These are phyloP conservation scores for Apiotrichum brassicae DNA, from an alignment of 1,284 basidiomycete species.

Conservation along the genomic window DNA sequence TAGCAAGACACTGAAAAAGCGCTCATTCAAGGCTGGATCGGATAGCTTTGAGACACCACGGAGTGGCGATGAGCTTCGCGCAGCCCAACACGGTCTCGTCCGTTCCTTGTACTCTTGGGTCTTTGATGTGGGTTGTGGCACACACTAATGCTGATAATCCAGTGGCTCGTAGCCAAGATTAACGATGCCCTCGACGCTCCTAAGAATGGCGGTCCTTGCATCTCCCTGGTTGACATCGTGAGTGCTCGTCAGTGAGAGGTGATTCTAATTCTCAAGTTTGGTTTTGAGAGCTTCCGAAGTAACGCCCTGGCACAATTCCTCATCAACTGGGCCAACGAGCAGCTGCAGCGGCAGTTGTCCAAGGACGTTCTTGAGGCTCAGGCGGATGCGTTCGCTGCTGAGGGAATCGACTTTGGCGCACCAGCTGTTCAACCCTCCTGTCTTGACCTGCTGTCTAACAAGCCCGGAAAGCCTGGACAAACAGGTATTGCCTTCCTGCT, in stretches of 20 bases:
- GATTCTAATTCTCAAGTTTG: slow-evolving; percentile 5
- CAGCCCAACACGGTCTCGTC: slow-evolving; percentile 14
- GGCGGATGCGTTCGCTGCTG: slow-evolving; percentile 14
- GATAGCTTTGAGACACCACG: slow-evolving; percentile 14
- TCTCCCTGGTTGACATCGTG: slow-evolving; percentile 15
- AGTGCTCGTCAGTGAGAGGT: not conserved
- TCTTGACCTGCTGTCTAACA: slow-evolving; percentile 9
- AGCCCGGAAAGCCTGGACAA: slow-evolving; percentile 8
- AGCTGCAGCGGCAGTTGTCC: slow-evolving; percentile 14
- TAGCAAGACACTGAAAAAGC: slow-evolving; percentile 11
- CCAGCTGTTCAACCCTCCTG: slow-evolving; percentile 10
- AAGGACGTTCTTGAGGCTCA: slow-evolving; percentile 16
- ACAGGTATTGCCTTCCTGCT: slow-evolving; percentile 16
- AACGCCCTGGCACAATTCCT: slow-evolving; percentile 19
- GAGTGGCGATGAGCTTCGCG: slow-evolving; percentile 12
- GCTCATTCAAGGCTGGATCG: slow-evolving; percentile 11
- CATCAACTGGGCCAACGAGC: slow-evolving; percentile 23
- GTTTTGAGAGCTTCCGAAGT: slow-evolving; percentile 15
- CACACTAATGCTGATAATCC: not conserved
- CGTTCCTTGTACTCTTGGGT: slow-evolving; percentile 17
- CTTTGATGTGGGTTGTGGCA: slow-evolving; percentile 1
- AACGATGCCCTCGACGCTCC: slow-evolving; percentile 13
- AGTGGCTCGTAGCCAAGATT: slow-evolving; percentile 15
- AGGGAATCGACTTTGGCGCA: slow-evolving; percentile 13
- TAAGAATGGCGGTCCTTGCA: slow-evolving; percentile 5